Evolutionary conservation across 2,329 filamentous ascomycete species (phyloP).

Genomic region (Colletotrichum musae): DNA sequence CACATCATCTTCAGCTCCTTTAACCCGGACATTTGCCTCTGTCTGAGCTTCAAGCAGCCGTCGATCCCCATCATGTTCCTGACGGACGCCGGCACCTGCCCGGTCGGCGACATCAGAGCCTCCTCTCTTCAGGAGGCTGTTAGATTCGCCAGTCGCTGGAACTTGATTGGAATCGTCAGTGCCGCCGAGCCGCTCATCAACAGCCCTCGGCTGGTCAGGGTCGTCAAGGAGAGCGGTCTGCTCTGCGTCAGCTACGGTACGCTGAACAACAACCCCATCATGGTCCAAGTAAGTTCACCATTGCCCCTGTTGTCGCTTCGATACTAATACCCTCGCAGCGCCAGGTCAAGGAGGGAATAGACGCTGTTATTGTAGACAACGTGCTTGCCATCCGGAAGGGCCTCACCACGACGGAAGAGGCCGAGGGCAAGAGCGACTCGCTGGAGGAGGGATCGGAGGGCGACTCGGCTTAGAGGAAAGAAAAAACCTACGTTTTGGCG

Average conservation of each 20-base stretch:
- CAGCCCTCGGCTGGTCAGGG: constrained; percentile 88
- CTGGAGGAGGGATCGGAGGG: constrained; percentile 32
- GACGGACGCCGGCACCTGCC: constrained; percentile 85
- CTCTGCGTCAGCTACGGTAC: constrained; percentile 96
- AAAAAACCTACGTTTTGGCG: not conserved
- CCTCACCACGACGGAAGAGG: constrained; percentile 69
- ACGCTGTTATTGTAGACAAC: constrained; percentile 97
- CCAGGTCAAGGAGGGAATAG: constrained; percentile 95
- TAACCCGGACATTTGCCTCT: constrained; percentile 95
- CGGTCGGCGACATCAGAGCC: constrained; percentile 90
- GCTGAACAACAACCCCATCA: constrained; percentile 87
- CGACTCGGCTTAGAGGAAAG: constrained; percentile 27
- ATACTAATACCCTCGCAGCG: constrained; percentile 63
- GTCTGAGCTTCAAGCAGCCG: constrained; percentile 96
- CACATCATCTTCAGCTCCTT: constrained; percentile 98
- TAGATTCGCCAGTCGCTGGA: constrained; percentile 95
- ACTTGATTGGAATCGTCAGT: constrained; percentile 90
- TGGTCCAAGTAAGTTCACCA: constrained; percentile 80
- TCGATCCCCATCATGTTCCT: constrained; percentile 96
- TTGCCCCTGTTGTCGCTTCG: not conserved
- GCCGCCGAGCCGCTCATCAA: constrained; percentile 91
- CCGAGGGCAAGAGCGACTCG: constrained; percentile 41
- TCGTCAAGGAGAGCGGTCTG: constrained; percentile 93
- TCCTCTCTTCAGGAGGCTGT: constrained; percentile 95
- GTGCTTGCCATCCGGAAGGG: constrained; percentile 94